Conservation (phyloP, 768 basidiomycete genomes). For the Tulasnella sp. region DNA sequence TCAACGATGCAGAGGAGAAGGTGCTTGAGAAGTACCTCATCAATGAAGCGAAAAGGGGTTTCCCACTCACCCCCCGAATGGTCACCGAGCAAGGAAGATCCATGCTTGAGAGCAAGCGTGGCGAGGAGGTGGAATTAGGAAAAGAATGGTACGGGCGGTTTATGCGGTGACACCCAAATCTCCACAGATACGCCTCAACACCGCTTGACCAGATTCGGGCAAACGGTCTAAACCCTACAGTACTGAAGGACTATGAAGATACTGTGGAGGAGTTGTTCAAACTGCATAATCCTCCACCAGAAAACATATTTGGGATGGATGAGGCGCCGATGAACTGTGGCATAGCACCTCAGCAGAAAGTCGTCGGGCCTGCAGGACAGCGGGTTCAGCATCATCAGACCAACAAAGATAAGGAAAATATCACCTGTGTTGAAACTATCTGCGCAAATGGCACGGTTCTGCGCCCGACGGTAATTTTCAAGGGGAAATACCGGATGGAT, state of each 20-base stretch:
- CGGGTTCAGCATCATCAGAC: not conserved
- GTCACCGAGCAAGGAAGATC: not conserved
- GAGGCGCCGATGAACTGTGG: conserved; percentile 3
- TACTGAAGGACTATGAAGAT: not conserved
- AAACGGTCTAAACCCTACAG: not conserved
- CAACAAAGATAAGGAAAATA: conserved; percentile 4
- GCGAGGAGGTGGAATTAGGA: not conserved
- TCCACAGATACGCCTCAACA: not conserved
- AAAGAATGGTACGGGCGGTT: conserved; percentile 13
- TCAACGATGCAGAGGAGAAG: not conserved
- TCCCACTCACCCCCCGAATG: not conserved
- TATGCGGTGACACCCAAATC: not conserved
- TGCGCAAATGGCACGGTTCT: conserved; percentile 2
- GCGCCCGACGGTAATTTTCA: conserved; percentile 11
- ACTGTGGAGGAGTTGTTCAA: conserved; percentile 4
- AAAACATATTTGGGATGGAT: conserved; percentile 11
- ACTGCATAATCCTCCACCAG: not conserved
- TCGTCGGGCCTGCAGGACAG: conserved; percentile 10
- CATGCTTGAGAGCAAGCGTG: not conserved
- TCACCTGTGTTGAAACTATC: conserved; percentile 11
- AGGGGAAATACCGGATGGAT: not conserved
- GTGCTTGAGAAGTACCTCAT: not conserved
- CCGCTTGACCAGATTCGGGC: conserved; percentile 1
- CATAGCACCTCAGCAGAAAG: not conserved
- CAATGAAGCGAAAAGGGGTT: not conserved